phyloP scores from a whole-genome alignment of 2,329 filamentous ascomycete species.

The Cadophora gregata region DNA sequence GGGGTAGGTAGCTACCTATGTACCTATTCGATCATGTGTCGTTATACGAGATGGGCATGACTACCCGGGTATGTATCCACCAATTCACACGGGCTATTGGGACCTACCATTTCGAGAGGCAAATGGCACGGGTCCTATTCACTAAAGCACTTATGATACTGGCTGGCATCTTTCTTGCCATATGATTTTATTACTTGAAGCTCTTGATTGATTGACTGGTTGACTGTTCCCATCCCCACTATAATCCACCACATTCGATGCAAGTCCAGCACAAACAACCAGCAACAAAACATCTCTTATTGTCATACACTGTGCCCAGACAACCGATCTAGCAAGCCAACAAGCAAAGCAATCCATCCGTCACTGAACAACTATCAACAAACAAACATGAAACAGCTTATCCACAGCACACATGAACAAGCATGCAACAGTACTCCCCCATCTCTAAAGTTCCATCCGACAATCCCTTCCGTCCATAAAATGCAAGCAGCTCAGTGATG shows the following conservation, averaged over 20 bases:
- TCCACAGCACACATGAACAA: neutral
- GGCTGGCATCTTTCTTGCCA: too few relatives aligned
- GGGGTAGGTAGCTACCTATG: too few relatives aligned
- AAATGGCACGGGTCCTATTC: too few relatives aligned
- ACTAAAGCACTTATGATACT: too few relatives aligned
- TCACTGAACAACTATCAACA: neutral
- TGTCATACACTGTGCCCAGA: neutral
- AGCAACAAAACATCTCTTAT: neutral
- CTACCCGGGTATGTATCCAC: too few relatives aligned
- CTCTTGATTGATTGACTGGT: neutral
- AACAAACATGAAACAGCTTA: neutral
- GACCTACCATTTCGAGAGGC: too few relatives aligned
- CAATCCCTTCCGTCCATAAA: neutral
- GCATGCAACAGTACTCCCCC: neutral
- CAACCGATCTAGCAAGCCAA: neutral
- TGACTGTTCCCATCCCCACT: neutral
- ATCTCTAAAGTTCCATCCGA: neutral
- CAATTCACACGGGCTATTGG: too few relatives aligned
- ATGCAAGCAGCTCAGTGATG: conserved; percentile 1
- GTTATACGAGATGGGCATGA: too few relatives aligned
- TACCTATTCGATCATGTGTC: too few relatives aligned
- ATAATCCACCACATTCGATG: neutral
- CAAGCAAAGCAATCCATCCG: neutral
- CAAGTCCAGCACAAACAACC: neutral
- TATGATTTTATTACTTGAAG: neutral